These are phyloP conservation scores for Aspergillus proliferans DNA, from an alignment of 2,329 filamentous ascomycete genomes.

Conservation along the genomic window DNA sequence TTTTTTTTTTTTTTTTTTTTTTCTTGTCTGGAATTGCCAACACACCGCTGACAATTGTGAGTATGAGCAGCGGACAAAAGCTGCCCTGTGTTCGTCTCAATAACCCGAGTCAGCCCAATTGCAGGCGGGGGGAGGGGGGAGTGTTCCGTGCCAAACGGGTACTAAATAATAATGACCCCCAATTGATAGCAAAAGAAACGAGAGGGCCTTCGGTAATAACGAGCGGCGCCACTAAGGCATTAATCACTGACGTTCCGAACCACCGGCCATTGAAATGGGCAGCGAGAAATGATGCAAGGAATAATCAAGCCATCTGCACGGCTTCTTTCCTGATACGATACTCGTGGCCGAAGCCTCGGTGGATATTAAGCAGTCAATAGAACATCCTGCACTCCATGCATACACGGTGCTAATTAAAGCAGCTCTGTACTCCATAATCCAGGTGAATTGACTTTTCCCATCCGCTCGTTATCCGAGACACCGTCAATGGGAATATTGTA, in stretches of 20 bases:
- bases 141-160: neutral
- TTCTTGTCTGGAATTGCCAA: conserved; percentile 7
- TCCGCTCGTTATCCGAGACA: neutral
- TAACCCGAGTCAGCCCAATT: neutral
- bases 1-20: neutral
- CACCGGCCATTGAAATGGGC: conserved; percentile 1
- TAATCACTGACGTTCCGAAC: neutral
- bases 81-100: neutral
- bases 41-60: conserved; percentile 15
- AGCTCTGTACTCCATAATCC: neutral
- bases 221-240: neutral
- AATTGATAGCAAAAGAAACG: neutral
- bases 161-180: conserved; percentile 2
- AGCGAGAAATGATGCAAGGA: neutral
- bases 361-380: neutral
- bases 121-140: neutral
- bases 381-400: neutral
- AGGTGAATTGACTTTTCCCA: neutral
- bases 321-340: conserved; percentile 12
- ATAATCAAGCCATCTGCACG: conserved; percentile 4
- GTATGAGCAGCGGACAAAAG: neutral
- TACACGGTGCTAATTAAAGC: neutral
- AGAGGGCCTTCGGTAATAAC: neutral
- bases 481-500: neutral
- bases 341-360: conserved; percentile 1